Base-by-base conservation (phyloP, 2,329 filamentous ascomycete genomes). In the Amauroascus niger region DNA sequence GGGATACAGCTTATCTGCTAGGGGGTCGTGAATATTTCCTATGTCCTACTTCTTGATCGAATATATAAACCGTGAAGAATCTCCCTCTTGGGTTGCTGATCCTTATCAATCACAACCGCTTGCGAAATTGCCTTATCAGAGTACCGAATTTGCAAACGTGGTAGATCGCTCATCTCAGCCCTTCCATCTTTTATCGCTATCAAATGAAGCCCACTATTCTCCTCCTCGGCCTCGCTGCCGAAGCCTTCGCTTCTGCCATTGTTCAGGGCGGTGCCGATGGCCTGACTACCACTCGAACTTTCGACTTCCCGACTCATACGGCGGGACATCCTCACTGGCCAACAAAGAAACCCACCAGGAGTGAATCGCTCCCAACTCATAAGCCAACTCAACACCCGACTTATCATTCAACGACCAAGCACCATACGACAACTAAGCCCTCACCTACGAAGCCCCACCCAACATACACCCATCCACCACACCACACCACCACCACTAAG, bases 181-280 rank as follows among this genome's bases (percentile, higher is more conserved):
- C 3, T 20, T 30, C 32, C 6, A 6, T 28, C 40, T 46, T 20
- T 20, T 9, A 30, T 14, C 48, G 24, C 18, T 24, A 14, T 20
- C 37, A n/a, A 48, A 53, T 53, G 51, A 53, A 53, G 51, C 37
- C 51, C 22, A 13, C 51, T 53, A 20, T 53, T 37, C 51, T 53
- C 11, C 45, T 53, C 22, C 43, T 53, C 33, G 51, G 51, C 51
- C 51, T 53, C 24, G 51, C 51, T 28, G 45, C 43, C 35, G 45
- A 53, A 41, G 35, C 35, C 26, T 32, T 53, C 35, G 44, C 51
- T 11, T 44, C 20, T 20, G 51, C 44, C n/a, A 22, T 53, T 33
- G 4, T 37, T 40, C 51, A n/a, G 33, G n/a, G n/a, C 14, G 44
- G 22, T 9, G 45, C 16, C 13, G 26, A 33, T 5, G 11, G 16